Evolutionary conservation across 2,329 filamentous ascomycete genomes (phyloP).

Genomic region (Colletotrichum sublineola): DNA sequence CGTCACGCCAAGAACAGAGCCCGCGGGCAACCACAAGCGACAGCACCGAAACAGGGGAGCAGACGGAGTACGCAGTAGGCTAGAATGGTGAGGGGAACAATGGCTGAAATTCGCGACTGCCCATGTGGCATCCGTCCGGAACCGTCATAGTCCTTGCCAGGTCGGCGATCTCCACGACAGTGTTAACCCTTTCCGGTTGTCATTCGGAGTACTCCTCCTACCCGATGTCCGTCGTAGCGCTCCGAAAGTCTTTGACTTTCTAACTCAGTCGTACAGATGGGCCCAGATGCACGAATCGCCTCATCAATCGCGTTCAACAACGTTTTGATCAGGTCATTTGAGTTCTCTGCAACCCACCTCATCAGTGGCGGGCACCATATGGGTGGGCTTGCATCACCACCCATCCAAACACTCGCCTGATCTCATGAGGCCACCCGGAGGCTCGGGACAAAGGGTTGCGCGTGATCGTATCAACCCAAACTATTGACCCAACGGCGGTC

Average conservation of each 20-base stretch:
- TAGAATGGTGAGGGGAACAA: background rate
- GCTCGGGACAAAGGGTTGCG: slow-evolving; percentile 7
- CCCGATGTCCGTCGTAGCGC: slow-evolving; percentile 28
- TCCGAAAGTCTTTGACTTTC: slow-evolving; percentile 25
- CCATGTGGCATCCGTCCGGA: slow-evolving; percentile 40
- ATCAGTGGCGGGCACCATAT: slow-evolving; percentile 32
- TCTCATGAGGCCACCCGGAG: background rate
- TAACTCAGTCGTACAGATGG: slow-evolving; percentile 6
- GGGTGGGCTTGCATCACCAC: slow-evolving; percentile 14
- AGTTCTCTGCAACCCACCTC: background rate
- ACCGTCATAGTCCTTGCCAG: slow-evolving; percentile 22
- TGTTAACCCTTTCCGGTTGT: slow-evolving; percentile 35
- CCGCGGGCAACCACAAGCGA: background rate
- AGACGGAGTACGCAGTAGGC: background rate
- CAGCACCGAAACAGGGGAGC: background rate
- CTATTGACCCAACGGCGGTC: slow-evolving; percentile 46
- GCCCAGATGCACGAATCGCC: slow-evolving; percentile 10
- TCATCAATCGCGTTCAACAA: background rate
- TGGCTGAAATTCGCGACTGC: background rate
- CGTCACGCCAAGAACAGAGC: slow-evolving; percentile 13
- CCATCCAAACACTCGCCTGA: background rate
- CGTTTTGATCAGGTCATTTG: slow-evolving; percentile 14
- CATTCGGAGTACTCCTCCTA: slow-evolving; percentile 12
- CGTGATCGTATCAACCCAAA: slow-evolving; percentile 32
- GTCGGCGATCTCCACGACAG: background rate